Conservation (phyloP, 73 alveolate genomes). For the Breviolum minutum region DNA sequence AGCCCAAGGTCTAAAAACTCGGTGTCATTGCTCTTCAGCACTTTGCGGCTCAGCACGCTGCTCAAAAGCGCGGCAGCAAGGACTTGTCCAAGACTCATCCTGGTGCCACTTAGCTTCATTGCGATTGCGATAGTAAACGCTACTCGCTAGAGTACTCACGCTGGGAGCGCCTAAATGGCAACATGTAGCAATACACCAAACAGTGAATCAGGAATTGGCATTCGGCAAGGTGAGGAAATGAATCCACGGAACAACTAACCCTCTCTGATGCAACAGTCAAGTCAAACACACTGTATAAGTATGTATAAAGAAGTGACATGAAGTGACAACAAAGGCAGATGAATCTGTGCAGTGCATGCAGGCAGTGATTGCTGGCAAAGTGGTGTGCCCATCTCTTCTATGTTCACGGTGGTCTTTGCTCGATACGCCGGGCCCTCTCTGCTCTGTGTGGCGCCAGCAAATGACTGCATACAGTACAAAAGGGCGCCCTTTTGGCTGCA, state of each 20-base stretch:
- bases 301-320: too few species aligned
- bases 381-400: neutral
- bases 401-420: neutral
- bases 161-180: too few species aligned
- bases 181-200: too few species aligned
- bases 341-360: too few species aligned
- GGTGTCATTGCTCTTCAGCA: neutral
- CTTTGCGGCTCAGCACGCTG: neutral
- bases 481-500: slow-evolving; percentile 25
- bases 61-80: neutral
- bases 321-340: too few species aligned
- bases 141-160: neutral
- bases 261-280: too few species aligned
- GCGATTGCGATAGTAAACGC: neutral
- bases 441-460: neutral
- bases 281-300: too few species aligned
- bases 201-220: too few species aligned
- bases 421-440: neutral
- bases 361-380: too few species aligned
- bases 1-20: neutral
- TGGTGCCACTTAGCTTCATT: slow-evolving; percentile 21
- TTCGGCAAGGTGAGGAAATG: too few species aligned
- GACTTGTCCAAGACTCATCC: slow-evolving; percentile 35
- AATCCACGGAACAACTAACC: too few species aligned
- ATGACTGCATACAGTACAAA: neutral